Base-by-base conservation (phyloP, 2,329 filamentous ascomycete genomes). In the Cercospora janseana region DNA sequence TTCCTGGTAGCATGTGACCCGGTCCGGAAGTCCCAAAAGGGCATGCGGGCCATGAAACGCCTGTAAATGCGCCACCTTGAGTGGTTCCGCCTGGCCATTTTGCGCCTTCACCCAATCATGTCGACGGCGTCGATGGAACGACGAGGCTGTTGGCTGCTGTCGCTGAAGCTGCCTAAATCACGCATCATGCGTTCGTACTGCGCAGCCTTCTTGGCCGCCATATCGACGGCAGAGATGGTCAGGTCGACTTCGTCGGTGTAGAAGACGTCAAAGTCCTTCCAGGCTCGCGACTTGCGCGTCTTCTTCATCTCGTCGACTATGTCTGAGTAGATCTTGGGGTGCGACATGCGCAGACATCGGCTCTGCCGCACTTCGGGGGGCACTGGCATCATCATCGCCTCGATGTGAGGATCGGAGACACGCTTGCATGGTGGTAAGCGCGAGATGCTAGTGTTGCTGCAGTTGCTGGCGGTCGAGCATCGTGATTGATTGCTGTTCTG, bases 361-460 rank as follows among this genome's bases (percentile, higher is more conserved):
- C 60, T 63, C 6, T 60, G 52, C 21, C 56, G 40, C 3, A 54
- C 54, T 49, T 59, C 61, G 9, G 52, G 45, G 3, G 65, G 65
- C 7, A 61, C 46, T 6, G 64, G 60, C 64, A 66, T 66, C 65
- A 67, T 66, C 60, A 66, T 60, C 20, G 64, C 62, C 31, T 67
- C 62, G 34, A 67, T 59, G 31, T 60, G 60, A 16, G 63, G 59
- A 37, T 65, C 60, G 8, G 59, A 61, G 4, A 49, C 43, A 31
- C 62, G 55, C 40, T 60, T 61, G 51, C 65, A 66, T 15, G 62
- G 64, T 21, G 64, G 61, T 12, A 67, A 56, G 38, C 58, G 59
- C 16, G 60, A 56, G 46, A 65, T 67, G 34, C 49, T 54, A 28
- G 52, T 52, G 35, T 54, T 61, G 55, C 62, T 64, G 46, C 57